Conservation (phyloP, 106 monocot species). For the Allium fistulosum region DNA sequence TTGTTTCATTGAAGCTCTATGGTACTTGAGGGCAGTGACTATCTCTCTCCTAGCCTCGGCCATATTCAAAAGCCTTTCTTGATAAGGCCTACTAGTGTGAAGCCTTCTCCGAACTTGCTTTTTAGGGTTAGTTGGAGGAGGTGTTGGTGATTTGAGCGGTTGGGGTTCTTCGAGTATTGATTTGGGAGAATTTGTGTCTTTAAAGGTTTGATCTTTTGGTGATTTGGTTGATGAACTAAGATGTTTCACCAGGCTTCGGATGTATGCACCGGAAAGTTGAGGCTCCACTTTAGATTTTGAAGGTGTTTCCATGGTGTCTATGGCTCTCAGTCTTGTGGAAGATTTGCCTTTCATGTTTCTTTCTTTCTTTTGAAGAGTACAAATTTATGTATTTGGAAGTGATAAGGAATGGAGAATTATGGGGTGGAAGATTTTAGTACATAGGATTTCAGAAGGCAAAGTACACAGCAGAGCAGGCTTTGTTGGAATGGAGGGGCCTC, state of each 20-base stretch:
- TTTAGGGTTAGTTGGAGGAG: conserved; percentile 27
- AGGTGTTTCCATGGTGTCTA: conserved; percentile 9
- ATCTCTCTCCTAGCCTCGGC: conserved; percentile 93
- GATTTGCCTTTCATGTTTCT: conserved; percentile 10
- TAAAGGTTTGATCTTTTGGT: conserved; percentile 17
- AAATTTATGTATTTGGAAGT: background rate
- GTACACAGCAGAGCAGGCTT: conserved; percentile 14
- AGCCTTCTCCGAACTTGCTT: conserved; percentile 82
- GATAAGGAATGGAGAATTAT: conserved; percentile 7
- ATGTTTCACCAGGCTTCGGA: conserved; percentile 73
- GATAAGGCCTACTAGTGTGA: conserved; percentile 70
- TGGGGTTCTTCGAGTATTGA: conserved; percentile 6
- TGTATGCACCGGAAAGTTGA: conserved; percentile 72
- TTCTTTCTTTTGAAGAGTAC: background rate
- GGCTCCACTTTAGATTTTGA: conserved; percentile 34
- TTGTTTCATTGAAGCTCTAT: conserved; percentile 85
- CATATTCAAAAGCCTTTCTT: conserved; percentile 82
- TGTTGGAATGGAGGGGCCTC: conserved; percentile 10
- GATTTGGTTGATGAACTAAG: conserved; percentile 46
- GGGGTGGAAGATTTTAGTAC: background rate
- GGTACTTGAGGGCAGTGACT: conserved; percentile 77
- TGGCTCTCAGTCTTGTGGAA: conserved; percentile 18
- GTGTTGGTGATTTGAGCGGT: background rate
- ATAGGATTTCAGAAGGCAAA: conserved; percentile 8
- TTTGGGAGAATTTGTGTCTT: conserved; percentile 9